These are phyloP conservation scores for Pisolithus marmoratus DNA, from an alignment of 768 basidiomycete species.

Conservation along the genomic window DNA sequence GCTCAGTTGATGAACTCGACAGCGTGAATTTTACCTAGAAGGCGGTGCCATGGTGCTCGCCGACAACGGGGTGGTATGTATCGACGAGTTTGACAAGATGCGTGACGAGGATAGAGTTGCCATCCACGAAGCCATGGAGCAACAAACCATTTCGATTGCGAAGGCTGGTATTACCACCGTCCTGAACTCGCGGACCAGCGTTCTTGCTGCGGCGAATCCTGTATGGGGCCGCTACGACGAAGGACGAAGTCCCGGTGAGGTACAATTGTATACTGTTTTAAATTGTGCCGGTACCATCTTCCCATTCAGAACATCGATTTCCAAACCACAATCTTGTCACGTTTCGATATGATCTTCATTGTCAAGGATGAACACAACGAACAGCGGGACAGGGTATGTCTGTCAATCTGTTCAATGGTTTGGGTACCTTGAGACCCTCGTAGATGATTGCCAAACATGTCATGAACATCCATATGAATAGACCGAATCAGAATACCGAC, in stretches of 20 bases:
- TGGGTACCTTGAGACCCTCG: slow-evolving; percentile 1
- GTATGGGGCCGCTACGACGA: slow-evolving; percentile 98
- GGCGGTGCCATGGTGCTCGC: slow-evolving; percentile 99
- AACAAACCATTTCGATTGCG: slow-evolving; percentile 98
- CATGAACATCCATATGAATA: slow-evolving; percentile 98
- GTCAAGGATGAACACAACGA: slow-evolving; percentile 98
- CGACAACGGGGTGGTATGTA: slow-evolving; percentile 97
- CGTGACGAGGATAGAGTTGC: slow-evolving; percentile 98
- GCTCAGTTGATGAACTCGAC: slow-evolving; percentile 5
- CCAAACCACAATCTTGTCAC: slow-evolving; percentile 95
- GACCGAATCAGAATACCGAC: slow-evolving; percentile 57
- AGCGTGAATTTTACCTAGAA: slow-evolving; percentile 99
- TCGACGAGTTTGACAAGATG: slow-evolving; percentile 99
- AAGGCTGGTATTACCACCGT: slow-evolving; percentile 99
- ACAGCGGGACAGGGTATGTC: slow-evolving; percentile 73
- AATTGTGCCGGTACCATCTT: neutral
- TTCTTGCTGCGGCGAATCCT: slow-evolving; percentile 95
- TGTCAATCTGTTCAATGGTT: neutral
- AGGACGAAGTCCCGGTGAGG: slow-evolving; percentile 92
- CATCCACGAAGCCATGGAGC: slow-evolving; percentile 99
- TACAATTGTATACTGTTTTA: slow-evolving; percentile 19
- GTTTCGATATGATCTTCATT: slow-evolving; percentile 99
- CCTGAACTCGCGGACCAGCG: slow-evolving; percentile 91
- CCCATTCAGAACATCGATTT: slow-evolving; percentile 79
- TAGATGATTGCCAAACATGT: slow-evolving; percentile 96